Conservation (phyloP, 2,329 filamentous ascomycete genomes). For the Paradendryphiella salina region DNA sequence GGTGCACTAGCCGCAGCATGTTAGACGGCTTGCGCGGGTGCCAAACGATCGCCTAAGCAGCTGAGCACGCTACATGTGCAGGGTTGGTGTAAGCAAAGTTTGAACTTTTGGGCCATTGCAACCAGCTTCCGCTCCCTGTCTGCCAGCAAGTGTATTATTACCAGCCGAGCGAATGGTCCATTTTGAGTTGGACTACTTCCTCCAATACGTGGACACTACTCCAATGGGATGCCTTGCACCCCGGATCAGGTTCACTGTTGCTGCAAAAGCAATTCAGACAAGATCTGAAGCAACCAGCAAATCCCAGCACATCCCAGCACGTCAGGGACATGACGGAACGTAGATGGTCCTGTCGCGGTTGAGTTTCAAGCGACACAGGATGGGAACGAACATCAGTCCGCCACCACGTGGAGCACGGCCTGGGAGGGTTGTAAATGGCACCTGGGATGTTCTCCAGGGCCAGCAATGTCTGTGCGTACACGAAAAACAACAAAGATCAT, state of each 20-base stretch:
- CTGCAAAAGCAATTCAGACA: background rate
- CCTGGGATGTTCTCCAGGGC: slow-evolving; percentile 7
- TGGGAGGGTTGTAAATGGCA: background rate
- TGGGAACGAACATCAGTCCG: slow-evolving; percentile 11
- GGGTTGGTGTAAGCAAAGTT: slow-evolving; percentile 18
- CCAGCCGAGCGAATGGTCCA: slow-evolving; percentile 13
- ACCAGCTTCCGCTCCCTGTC: slow-evolving; percentile 15
- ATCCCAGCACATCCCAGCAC: background rate
- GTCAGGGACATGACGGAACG: background rate
- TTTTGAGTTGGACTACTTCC: slow-evolving; percentile 3
- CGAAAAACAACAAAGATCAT: slow-evolving; percentile 20
- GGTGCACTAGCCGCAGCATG: slow-evolving; percentile 20
- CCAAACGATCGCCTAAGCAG: slow-evolving; percentile 17
- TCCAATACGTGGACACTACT: slow-evolving; percentile 12
- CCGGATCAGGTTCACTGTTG: background rate
- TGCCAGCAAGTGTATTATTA: slow-evolving; percentile 19
- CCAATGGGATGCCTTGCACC: background rate
- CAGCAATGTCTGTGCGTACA: slow-evolving; percentile 20
- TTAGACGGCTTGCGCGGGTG: slow-evolving; percentile 15
- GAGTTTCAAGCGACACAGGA: slow-evolving; percentile 16
- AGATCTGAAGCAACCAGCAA: slow-evolving; percentile 2
- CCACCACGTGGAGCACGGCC: slow-evolving; percentile 29
- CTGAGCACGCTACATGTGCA: slow-evolving; percentile 15
- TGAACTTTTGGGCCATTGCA: slow-evolving; percentile 8
- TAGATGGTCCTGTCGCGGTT: slow-evolving; percentile 18